phyloP scores from a whole-genome alignment of 2,329 filamentous ascomycete species.

The Fusarium nisikadoi region DNA sequence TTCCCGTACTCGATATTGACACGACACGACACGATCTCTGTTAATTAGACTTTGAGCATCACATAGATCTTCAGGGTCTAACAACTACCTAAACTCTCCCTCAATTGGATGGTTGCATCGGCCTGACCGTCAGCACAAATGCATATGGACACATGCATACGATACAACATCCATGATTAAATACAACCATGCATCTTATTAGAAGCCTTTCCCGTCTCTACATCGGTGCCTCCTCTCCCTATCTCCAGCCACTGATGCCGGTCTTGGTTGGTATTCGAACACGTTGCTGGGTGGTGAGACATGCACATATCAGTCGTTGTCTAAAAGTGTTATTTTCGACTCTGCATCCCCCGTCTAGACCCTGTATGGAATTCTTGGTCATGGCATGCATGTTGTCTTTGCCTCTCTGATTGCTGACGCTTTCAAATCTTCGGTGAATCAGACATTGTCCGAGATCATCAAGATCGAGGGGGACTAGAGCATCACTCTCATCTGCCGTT shows the following conservation, averaged over 20 bases:
- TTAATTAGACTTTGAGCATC: background rate
- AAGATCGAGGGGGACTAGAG: background rate
- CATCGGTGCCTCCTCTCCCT: slow-evolving; percentile 4
- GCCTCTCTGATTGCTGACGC: background rate
- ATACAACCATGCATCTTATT: background rate
- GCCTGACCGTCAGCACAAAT: slow-evolving; percentile 17
- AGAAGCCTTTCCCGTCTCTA: slow-evolving; percentile 15
- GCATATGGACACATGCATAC: background rate
- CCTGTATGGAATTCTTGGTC: slow-evolving; percentile 9
- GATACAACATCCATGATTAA: background rate
- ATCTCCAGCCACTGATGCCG: slow-evolving; percentile 8
- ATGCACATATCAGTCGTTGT: slow-evolving; percentile 15
- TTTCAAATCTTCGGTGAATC: background rate
- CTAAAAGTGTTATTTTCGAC: background rate
- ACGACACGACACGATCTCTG: background rate
- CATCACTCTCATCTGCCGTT: background rate
- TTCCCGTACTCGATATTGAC: background rate
- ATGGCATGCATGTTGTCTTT: background rate
- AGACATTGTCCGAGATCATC: background rate
- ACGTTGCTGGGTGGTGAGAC: slow-evolving; percentile 20
- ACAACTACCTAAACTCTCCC: background rate
- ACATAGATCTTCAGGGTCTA: slow-evolving; percentile 8
- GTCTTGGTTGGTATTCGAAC: background rate
- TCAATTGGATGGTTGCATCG: slow-evolving; percentile 34
- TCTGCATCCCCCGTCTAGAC: slow-evolving; percentile 1